These are phyloP conservation scores for Yamadazyma philogaea DNA, from an alignment of 805 yeast genomes.

Conservation along the genomic window DNA sequence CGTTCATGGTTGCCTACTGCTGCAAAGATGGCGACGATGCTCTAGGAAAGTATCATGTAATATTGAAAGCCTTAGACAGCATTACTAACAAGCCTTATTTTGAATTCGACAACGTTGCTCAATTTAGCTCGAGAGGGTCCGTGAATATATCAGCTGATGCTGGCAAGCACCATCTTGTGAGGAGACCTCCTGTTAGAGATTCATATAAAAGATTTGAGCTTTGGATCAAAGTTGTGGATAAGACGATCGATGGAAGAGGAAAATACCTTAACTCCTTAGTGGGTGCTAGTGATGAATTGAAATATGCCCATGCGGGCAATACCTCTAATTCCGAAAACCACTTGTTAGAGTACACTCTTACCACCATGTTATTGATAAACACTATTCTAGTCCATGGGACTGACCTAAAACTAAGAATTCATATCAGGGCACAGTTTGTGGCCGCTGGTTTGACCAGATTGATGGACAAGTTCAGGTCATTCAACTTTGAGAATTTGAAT, in stretches of 20 bases:
- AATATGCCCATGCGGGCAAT: constrained; percentile 41
- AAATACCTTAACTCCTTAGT: constrained; percentile 81
- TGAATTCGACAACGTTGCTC: constrained; percentile 28
- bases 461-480: constrained; percentile 47
- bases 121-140: constrained; percentile 22
- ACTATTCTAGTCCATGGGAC: constrained; percentile 52
- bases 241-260: constrained; percentile 80
- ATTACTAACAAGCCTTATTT: constrained; percentile 37
- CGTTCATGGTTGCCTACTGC: constrained; percentile 43
- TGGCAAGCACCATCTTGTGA: constrained; percentile 30
- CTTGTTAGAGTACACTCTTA: constrained; percentile 65
- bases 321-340: constrained; percentile 52
- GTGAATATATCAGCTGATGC: constrained; percentile 22
- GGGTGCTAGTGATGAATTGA: constrained; percentile 85
- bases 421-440: constrained; percentile 57
- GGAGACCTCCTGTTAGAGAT: constrained; percentile 36
- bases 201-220: constrained; percentile 55
- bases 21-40: constrained; percentile 23
- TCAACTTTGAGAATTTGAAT: constrained; percentile 56
- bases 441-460: constrained; percentile 55
- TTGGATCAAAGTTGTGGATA: constrained; percentile 67
- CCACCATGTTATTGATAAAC: constrained; percentile 68
- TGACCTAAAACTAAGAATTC: constrained; percentile 47
- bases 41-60: constrained; percentile 52
- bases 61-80: constrained; percentile 50